A percentile compares a stretch with the other conserved stretches of the same genome.
Evolutionary conservation across 495 filamentous ascomycete genomes (phyloP).

Genomic region (Xylaria acuta): DNA sequence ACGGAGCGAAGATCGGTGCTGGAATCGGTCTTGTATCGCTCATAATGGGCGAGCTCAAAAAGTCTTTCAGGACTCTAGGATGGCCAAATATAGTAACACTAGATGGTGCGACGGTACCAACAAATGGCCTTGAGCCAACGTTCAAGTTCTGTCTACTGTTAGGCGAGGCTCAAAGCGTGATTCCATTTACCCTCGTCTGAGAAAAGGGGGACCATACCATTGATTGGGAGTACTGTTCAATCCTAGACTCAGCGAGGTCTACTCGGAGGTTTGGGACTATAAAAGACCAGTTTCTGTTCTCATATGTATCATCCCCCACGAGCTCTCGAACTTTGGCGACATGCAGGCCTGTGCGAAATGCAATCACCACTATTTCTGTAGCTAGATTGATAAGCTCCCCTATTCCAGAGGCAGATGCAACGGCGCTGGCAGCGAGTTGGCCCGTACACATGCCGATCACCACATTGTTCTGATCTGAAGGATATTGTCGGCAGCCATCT

Average conservation of each 20-base stretch:
- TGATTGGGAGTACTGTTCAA: slow-evolving; percentile 1
- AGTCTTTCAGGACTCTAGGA: slow-evolving; percentile 61
- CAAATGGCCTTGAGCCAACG: slow-evolving; percentile 64
- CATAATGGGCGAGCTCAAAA: slow-evolving; percentile 58
- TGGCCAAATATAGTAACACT: slow-evolving; percentile 75
- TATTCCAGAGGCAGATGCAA: slow-evolving; percentile 63
- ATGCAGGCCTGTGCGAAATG: slow-evolving; percentile 67
- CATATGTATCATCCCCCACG: neutral
- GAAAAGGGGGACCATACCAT: neutral
- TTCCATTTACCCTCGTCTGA: neutral
- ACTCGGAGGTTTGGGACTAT: neutral
- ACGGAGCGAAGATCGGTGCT: slow-evolving; percentile 75
- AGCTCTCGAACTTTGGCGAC: slow-evolving; percentile 50
- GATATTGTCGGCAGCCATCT: neutral
- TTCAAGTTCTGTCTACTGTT: slow-evolving; percentile 55
- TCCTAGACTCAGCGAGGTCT: neutral
- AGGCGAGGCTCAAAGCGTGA: no score
- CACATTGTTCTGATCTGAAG: slow-evolving; percentile 38
- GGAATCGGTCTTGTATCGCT: slow-evolving; percentile 57
- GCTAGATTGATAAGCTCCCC: slow-evolving; percentile 64
- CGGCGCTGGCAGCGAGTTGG: slow-evolving; percentile 64
- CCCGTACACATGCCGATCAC: slow-evolving; percentile 67
- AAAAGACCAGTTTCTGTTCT: slow-evolving; percentile 4
- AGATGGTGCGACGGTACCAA: slow-evolving; percentile 70
- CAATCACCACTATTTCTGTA: slow-evolving; percentile 65